Base-by-base conservation (phyloP, 768 basidiomycete species). In the Lactarius pseudohatsudake region DNA sequence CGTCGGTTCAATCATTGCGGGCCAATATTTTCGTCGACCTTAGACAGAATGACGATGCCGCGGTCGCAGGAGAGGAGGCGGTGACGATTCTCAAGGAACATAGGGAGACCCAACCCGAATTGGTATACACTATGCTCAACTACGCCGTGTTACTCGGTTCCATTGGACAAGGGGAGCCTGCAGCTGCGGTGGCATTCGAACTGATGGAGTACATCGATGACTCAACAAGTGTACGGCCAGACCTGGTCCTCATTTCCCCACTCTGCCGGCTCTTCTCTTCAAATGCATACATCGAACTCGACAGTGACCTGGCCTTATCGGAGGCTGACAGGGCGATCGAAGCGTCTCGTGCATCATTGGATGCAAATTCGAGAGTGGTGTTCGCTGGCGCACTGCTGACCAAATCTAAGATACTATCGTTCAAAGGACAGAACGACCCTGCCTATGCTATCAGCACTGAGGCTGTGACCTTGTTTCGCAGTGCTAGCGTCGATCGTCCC, bases 381-480 rank as follows among this genome's bases (percentile, higher is more conserved):
- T 18, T 67, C 20, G 58, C 34, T 18, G 41, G 62, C 3, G 66
- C 62, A 50, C 62, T 67, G 26, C 62, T 67, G 34, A 30, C 34
- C 15, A 64, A 67, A 47, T 59, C 66, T 0, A 63, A 67, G 34
- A 55, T 67, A 26, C 40, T 67, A 5, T 64, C 66, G n/a, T 67
- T 34, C 18, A 10, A 3, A 15, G 66, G 41, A 9, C 62, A 64
- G 54, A 59, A 47, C 7, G 62, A 67, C 2, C 9, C 16, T n/a
- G 66, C 62, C 8, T 28, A 20, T 1, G 16, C 62, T 26, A 2
- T 32, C 36, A 67, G 66, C 26, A 34, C 22, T 20, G 57, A 64
- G 30, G 61, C 66, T 5, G 54, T 59, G 15, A 30, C 53, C 1
- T 18, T 59, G 26, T 34, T 67, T 28, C 66, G 62, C 16, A 45